These are phyloP conservation scores for Aspergillus sojae DNA, from an alignment of 2,329 filamentous ascomycete species.

Conservation along the genomic window DNA sequence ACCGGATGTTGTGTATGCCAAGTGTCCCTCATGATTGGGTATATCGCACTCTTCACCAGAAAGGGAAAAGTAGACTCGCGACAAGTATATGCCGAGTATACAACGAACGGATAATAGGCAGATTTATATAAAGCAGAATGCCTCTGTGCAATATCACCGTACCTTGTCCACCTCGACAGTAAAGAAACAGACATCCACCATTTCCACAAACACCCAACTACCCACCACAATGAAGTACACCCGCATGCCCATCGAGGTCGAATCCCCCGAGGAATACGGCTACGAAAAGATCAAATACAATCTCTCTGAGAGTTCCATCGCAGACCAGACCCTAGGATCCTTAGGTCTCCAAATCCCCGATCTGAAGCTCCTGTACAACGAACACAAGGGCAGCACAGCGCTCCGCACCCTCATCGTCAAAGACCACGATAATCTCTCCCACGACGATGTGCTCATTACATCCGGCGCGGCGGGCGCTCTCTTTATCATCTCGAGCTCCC, in stretches of 20 bases:
- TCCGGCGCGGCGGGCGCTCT: not conserved
- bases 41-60: not conserved
- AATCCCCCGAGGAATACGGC: not conserved
- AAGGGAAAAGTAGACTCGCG: not conserved
- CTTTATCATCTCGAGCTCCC: not conserved
- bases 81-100: not conserved
- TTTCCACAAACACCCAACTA: not conserved
- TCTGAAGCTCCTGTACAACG: not conserved
- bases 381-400: not conserved
- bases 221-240: not conserved
- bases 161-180: no score
- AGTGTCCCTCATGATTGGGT: not conserved
- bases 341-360: not conserved
- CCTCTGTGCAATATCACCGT: no score
- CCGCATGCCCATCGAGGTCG: not conserved
- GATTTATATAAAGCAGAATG: no score
- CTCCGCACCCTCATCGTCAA: not conserved
- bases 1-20: no score
- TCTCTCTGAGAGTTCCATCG: not conserved
- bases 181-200: no score
- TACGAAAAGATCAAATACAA: not conserved
- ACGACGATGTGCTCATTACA: not conserved
- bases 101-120: no score
- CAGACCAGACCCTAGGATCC: not conserved
- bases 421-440: not conserved